Conservation (phyloP, 2,329 filamentous ascomycete species). For the Cordyceps pruinosa region DNA sequence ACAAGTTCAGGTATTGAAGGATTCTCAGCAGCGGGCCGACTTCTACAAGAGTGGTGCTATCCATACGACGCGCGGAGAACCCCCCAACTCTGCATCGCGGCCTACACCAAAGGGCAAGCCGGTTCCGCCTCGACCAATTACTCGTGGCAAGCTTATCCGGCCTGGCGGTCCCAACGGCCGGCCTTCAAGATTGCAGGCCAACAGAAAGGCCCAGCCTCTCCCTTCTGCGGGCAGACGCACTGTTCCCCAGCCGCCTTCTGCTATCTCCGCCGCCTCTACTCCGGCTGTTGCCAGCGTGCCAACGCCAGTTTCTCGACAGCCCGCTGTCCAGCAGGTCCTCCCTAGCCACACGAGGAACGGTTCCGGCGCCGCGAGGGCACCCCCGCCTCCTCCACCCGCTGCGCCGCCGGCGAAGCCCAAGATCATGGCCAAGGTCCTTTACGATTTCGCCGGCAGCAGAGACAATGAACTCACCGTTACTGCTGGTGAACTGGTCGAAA, state of each 20-base stretch:
- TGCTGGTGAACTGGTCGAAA: slow-evolving; percentile 75
- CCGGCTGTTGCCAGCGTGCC: slow-evolving; percentile 17
- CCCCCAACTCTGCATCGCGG: slow-evolving; percentile 71
- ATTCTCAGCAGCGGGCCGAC: slow-evolving; percentile 69
- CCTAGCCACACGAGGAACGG: slow-evolving; percentile 49
- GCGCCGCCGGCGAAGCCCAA: slow-evolving; percentile 56
- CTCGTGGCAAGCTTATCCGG: slow-evolving; percentile 84
- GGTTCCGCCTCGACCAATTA: slow-evolving; percentile 82
- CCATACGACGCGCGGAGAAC: slow-evolving; percentile 78
- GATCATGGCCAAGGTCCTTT: slow-evolving; percentile 80
- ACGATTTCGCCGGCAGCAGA: slow-evolving; percentile 81
- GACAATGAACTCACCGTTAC: slow-evolving; percentile 77
- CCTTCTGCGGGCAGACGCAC: slow-evolving; percentile 30
- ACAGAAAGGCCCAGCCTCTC: slow-evolving; percentile 38
- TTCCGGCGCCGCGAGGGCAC: slow-evolving; percentile 45
- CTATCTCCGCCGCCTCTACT: slow-evolving; percentile 22
- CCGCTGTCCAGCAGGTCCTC: slow-evolving; percentile 21
- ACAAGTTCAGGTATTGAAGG: slow-evolving; percentile 82
- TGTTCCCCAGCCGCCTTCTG: slow-evolving; percentile 29
- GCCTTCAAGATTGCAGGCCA: slow-evolving; percentile 61
- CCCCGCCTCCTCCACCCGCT: slow-evolving; percentile 62
- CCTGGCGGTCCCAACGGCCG: slow-evolving; percentile 80
- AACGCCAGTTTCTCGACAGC: slow-evolving; percentile 10
- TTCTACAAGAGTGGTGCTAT: slow-evolving; percentile 90
- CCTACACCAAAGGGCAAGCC: slow-evolving; percentile 85